These are phyloP conservation scores for Polygonum aviculare DNA, from an alignment of 148 eudicot genomes.

Conservation along the genomic window DNA sequence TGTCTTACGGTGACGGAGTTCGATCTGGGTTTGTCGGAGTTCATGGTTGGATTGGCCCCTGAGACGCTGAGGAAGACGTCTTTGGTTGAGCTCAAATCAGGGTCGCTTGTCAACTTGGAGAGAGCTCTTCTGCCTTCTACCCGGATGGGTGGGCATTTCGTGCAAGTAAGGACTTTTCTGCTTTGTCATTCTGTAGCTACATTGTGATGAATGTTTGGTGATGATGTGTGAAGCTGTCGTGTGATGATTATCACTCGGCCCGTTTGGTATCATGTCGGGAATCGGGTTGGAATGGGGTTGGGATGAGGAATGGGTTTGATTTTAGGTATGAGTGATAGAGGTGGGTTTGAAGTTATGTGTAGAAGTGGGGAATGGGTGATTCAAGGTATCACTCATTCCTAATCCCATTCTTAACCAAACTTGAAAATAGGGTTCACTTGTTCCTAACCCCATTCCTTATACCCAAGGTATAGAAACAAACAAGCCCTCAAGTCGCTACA, in stretches of 20 bases:
- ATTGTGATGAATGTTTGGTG: neutral
- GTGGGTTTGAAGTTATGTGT: too few species aligned
- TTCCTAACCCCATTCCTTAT: too few species aligned
- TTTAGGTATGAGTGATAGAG: too few species aligned
- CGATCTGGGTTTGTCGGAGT: conserved; percentile 32
- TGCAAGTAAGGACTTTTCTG: conserved; percentile 27
- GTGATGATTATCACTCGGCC: neutral
- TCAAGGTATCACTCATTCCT: too few species aligned
- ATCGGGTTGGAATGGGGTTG: too few species aligned
- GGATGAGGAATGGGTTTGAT: too few species aligned
- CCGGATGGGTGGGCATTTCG: conserved; percentile 97
- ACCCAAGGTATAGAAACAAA: too few species aligned
- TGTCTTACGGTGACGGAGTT: conserved; percentile 81
- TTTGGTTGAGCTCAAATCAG: conserved; percentile 50
- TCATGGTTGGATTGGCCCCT: conserved; percentile 68
- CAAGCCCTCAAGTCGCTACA: neutral
- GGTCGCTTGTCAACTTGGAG: conserved; percentile 78
- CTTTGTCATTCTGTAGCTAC: neutral
- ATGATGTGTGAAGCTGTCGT: neutral
- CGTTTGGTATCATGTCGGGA: too few species aligned
- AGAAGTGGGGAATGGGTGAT: too few species aligned
- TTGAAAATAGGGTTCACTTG: too few species aligned
- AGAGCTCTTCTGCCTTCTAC: conserved; percentile 81
- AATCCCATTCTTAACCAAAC: too few species aligned
- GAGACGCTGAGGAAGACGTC: conserved; percentile 82